phyloP scores from a whole-genome alignment of 2,329 filamentous ascomycete genomes.

The Fusarium setosum region DNA sequence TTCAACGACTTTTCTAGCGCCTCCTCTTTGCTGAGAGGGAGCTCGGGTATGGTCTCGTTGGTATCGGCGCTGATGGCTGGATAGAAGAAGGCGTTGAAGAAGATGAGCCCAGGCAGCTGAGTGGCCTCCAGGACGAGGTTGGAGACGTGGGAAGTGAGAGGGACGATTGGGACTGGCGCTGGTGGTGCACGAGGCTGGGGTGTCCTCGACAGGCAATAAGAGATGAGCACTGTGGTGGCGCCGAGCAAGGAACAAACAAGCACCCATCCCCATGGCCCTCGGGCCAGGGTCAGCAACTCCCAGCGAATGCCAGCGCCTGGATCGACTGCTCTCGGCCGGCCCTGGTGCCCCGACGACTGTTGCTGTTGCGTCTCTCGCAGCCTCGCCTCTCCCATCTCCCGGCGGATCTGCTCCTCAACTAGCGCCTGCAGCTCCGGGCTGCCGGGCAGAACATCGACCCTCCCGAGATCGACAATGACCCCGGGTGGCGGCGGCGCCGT shows the following conservation, averaged over 20 bases:
- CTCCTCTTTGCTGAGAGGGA: not conserved
- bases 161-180: not conserved
- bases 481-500: not conserved
- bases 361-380: not conserved
- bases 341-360: not conserved
- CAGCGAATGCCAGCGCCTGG: too few relatives aligned
- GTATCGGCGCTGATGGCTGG: not conserved
- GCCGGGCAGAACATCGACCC: not conserved
- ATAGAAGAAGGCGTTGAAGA: not conserved
- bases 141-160: not conserved
- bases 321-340: not conserved
- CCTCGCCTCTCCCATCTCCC: not conserved
- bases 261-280: too few relatives aligned
- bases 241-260: not conserved
- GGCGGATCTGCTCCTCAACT: conserved; percentile 1
- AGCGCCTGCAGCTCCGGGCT: not conserved
- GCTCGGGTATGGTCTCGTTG: not conserved
- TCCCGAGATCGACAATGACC: not conserved
- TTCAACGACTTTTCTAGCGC: not conserved
- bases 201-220: not conserved
- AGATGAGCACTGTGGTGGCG: not conserved
- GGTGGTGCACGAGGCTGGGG: not conserved
- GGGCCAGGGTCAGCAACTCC: too few relatives aligned
- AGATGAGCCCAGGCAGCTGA: not conserved
- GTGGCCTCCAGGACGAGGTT: not conserved